Evolutionary conservation across 768 basidiomycete genomes (phyloP), one percentile per base, ranked within the genome.

Genomic region (Russula ochroleuca): DNA sequence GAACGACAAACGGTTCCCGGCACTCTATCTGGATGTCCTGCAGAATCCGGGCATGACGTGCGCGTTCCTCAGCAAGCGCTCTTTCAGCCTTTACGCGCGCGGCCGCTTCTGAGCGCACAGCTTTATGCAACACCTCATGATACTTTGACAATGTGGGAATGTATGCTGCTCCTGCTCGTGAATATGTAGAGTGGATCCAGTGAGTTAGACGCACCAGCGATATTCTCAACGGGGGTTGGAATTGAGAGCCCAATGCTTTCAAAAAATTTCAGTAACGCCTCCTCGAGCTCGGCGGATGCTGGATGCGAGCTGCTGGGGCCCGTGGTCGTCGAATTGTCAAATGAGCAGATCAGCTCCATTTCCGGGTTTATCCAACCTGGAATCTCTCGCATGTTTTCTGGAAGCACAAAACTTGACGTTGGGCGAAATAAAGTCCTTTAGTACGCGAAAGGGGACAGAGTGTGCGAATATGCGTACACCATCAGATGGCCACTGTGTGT

Each of bases 1-100:
- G 74, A 3, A 75, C 71, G 14, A 74, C 67, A 62, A 74, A 69
- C 38, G 73, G 74, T 59, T 66, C 65, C 6, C 50, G 59, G 45
- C 64, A 64, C 52, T 75, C 74, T 38, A 3, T 45, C n/a, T 52
- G 51, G 37, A 67, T 60, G 38, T 52, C 63, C 33, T 55, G 65
- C 41, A 67, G 45, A 55, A 65, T 49, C 2, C 53, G 63, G 35
- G 63, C 47, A 35, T 67, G 58, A 43, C 48, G 57, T 48, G 47
- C 62, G 11, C 41, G 52, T 48, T 67, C 63, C 48, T 59, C 45
- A 6, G 63, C 57, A 33, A 67, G 65, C n/a, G 38, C 35, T 5
- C 21, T 19, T 35, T 67, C 65, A 1, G 53, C 65, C 31, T 28
- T 19, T 19, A 35, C 1, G 31, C 65, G 65, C 9, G 40, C 53